Evolutionary conservation across 805 yeast species (phyloP).

Genomic region (Ogataea wickerhamii): DNA sequence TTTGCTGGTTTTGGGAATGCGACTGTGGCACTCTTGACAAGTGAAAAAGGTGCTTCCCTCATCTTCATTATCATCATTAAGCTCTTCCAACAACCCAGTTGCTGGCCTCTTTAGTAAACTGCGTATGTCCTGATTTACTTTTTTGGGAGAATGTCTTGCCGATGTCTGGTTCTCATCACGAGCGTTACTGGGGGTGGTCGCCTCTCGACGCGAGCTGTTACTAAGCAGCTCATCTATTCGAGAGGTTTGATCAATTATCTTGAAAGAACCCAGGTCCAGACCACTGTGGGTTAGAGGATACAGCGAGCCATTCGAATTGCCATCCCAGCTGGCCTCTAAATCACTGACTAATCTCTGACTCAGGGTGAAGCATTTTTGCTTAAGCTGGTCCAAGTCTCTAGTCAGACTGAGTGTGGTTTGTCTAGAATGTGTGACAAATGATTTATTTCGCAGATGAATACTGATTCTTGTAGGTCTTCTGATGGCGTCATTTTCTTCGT

Average conservation of each 20-base stretch:
- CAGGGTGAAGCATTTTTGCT: conserved; percentile 23
- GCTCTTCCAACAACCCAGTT: too few relatives aligned
- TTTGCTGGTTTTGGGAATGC: conserved; percentile 4
- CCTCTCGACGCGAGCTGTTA: too few relatives aligned
- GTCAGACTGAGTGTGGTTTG: conserved; percentile 40
- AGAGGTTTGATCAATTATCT: conserved; percentile 31
- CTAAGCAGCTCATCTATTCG: conserved; percentile 23
- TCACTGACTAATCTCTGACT: conserved; percentile 21
- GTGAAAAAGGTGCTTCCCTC: too few relatives aligned
- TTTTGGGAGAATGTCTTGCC: neutral
- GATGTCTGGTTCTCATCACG: neutral
- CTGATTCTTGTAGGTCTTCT: conserved; percentile 56
- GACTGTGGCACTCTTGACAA: conserved; percentile 18
- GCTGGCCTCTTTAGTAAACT: too few relatives aligned
- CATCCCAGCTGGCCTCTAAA: conserved; percentile 26
- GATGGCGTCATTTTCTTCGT: conserved; percentile 51
- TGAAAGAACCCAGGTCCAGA: conserved; percentile 53
- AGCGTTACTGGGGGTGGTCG: too few relatives aligned
- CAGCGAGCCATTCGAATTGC: conserved; percentile 24
- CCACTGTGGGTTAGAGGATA: conserved; percentile 52
- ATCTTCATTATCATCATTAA: neutral
- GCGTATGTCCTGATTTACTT: too few relatives aligned
- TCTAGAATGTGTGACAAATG: conserved; percentile 32
- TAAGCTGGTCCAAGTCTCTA: conserved; percentile 36
- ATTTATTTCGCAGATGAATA: conserved; percentile 33